These are phyloP conservation scores for Tetratostichococcus sp. DNA, from an alignment of 139 green algal genomes.

Conservation along the genomic window DNA sequence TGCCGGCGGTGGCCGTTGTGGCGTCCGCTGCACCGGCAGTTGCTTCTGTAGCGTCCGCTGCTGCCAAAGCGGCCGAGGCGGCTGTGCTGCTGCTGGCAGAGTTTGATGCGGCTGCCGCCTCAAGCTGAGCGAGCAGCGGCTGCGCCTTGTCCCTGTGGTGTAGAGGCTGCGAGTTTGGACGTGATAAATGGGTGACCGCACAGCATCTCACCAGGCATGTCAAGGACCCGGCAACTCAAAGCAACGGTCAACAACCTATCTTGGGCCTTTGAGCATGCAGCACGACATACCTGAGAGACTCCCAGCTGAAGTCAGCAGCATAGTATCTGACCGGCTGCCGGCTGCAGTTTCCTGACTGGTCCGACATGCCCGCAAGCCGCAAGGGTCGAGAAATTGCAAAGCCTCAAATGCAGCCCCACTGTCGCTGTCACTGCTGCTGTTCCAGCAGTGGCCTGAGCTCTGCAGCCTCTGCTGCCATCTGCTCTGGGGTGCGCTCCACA, in stretches of 20 bases:
- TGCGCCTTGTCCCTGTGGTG: background rate
- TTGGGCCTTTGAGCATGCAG: background rate
- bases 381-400: too few relatives aligned
- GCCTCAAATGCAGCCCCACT: too few relatives aligned
- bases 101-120: too few relatives aligned
- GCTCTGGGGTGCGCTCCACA: conserved; percentile 50
- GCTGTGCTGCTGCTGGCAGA: too few relatives aligned
- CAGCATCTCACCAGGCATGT: background rate
- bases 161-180: too few relatives aligned
- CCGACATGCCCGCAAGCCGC: too few relatives aligned
- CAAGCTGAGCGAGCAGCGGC: background rate
- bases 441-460: conserved; percentile 48
- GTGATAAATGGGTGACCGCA: too few relatives aligned
- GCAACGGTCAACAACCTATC: too few relatives aligned
- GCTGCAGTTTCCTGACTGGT: too few relatives aligned
- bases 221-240: too few relatives aligned
- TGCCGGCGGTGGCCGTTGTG: background rate
- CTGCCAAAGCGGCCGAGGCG: too few relatives aligned
- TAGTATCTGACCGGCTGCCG: background rate
- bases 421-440: background rate
- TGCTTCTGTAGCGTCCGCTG: background rate
- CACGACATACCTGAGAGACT: background rate
- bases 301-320: background rate
- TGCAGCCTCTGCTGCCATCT: conserved; percentile 83
- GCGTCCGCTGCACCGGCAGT: too few relatives aligned